These are phyloP conservation scores for Hortiboletus campestris DNA, from an alignment of 768 basidiomycete genomes.

Conservation along the genomic window DNA sequence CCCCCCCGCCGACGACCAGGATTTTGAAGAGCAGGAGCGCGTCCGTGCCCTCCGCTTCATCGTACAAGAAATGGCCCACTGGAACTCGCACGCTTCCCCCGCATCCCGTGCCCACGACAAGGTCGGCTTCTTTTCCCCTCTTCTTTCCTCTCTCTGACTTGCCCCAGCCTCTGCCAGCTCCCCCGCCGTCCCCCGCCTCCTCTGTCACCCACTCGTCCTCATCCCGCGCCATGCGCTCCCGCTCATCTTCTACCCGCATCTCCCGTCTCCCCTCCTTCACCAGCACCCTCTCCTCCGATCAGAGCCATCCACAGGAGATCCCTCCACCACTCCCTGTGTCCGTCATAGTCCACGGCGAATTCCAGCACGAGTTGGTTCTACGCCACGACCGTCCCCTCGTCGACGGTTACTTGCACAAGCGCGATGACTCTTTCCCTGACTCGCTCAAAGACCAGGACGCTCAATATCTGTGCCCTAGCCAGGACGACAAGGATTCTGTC, in stretches of 20 bases:
- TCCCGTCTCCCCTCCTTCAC: constrained; percentile 34
- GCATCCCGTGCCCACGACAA: constrained; percentile 5
- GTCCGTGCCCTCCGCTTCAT: constrained; percentile 36
- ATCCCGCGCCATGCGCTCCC: constrained; percentile 28
- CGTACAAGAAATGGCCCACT: constrained; percentile 36
- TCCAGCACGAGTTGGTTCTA: constrained; percentile 26
- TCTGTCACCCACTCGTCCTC: constrained; percentile 27
- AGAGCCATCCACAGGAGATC: constrained; percentile 28
- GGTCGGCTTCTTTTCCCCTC: background rate
- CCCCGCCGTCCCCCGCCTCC: constrained; percentile 29
- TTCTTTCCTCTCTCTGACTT: background rate
- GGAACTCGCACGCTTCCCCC: constrained; percentile 9
- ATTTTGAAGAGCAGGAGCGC: constrained; percentile 31
- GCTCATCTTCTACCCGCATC: constrained; percentile 30
- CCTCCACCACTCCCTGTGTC: constrained; percentile 28
- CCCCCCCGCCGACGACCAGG: constrained; percentile 6
- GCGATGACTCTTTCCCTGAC: constrained; percentile 12
- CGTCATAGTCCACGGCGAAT: constrained; percentile 30
- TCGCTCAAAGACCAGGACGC: constrained; percentile 18
- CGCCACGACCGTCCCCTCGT: constrained; percentile 14
- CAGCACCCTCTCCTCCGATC: constrained; percentile 33
- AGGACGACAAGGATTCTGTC: constrained; percentile 28
- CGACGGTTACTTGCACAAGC: constrained; percentile 12
- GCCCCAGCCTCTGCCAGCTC: constrained; percentile 18
- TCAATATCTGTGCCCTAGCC: constrained; percentile 10